Conservation (phyloP, 2,329 filamentous ascomycete species). For the Aspergillus jensenii region DNA sequence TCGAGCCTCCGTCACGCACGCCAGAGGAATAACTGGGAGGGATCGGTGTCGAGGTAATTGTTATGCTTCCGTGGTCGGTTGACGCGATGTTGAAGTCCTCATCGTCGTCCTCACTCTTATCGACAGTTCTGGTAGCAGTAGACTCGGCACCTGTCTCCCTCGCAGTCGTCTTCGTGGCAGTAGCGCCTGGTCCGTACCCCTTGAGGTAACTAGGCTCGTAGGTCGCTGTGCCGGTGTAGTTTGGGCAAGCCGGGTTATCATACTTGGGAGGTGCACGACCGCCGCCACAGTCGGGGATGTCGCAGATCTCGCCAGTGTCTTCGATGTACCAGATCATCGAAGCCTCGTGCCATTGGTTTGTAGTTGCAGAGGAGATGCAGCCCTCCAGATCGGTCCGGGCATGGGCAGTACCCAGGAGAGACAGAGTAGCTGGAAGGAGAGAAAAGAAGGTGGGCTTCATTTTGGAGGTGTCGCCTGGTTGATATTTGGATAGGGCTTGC, state of each 20-base stretch:
- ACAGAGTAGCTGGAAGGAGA: background rate
- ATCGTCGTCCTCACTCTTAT: background rate
- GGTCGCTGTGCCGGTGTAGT: slow-evolving; percentile 25
- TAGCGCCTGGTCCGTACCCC: background rate
- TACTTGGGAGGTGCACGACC: slow-evolving; percentile 65
- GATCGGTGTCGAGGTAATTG: background rate
- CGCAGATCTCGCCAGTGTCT: slow-evolving; percentile 64
- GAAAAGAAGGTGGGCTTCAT: background rate
- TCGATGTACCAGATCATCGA: slow-evolving; percentile 58
- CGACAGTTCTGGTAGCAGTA: background rate
- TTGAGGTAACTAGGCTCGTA: slow-evolving; percentile 6
- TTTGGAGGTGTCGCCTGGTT: background rate
- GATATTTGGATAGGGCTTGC: background rate
- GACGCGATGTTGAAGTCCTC: background rate
- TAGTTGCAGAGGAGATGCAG: slow-evolving; percentile 26
- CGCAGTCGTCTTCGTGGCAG: background rate
- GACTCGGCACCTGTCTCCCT: background rate
- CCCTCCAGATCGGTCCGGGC: slow-evolving; percentile 27
- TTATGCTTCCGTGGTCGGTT: background rate
- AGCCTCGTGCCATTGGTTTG: slow-evolving; percentile 26
- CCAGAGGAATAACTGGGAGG: background rate
- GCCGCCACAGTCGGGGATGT: slow-evolving; percentile 65
- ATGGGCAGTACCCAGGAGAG: background rate
- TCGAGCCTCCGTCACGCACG: background rate
- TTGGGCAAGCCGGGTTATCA: slow-evolving; percentile 59